Evolutionary conservation across 2,329 filamentous ascomycete genomes (phyloP).

Genomic region (Phialemonium atrogriseum): DNA sequence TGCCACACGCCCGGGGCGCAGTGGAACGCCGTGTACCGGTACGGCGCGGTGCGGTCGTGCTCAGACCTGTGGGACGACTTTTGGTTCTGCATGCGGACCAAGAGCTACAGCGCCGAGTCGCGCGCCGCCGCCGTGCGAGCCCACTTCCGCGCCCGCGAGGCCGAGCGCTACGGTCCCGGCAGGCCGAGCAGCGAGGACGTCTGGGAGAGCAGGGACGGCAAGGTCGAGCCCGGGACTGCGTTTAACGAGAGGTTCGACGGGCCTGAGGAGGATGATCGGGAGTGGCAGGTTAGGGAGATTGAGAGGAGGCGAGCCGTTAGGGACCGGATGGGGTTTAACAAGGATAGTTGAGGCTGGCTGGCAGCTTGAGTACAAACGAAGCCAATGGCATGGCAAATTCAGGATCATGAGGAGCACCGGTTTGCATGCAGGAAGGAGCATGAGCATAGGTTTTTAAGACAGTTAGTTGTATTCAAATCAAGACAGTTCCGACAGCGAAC

Average conservation of each 20-base stretch:
- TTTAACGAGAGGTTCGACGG: slow-evolving; percentile 34
- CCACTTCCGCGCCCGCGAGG: slow-evolving; percentile 59
- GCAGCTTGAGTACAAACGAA: no score
- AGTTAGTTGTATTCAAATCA: no score
- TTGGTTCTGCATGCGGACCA: slow-evolving; percentile 93
- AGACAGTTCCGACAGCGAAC: no score
- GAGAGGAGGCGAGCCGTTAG: slow-evolving; percentile 27
- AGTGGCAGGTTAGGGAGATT: slow-evolving; percentile 29
- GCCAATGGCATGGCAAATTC: no score
- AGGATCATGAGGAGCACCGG: no score
- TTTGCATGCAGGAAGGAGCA: no score
- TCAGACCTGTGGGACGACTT: slow-evolving; percentile 86
- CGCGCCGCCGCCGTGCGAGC: slow-evolving; percentile 55
- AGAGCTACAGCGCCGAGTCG: slow-evolving; percentile 49
- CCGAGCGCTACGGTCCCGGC: slow-evolving; percentile 55
- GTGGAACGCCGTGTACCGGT: slow-evolving; percentile 85
- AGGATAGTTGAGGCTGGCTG: slow-evolving; percentile 16
- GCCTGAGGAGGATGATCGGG: slow-evolving; percentile 29
- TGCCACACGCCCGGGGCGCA: slow-evolving; percentile 89
- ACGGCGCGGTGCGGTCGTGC: slow-evolving; percentile 70
- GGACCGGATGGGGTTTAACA: slow-evolving; percentile 20
- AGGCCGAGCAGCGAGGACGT: slow-evolving; percentile 77
- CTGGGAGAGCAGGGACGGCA: slow-evolving; percentile 67
- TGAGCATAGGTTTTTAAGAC: no score
- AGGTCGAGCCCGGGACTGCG: slow-evolving; percentile 39